These are phyloP conservation scores for Rhodamnia argentea DNA, from an alignment of 345 rosid species.

Conservation along the genomic window DNA sequence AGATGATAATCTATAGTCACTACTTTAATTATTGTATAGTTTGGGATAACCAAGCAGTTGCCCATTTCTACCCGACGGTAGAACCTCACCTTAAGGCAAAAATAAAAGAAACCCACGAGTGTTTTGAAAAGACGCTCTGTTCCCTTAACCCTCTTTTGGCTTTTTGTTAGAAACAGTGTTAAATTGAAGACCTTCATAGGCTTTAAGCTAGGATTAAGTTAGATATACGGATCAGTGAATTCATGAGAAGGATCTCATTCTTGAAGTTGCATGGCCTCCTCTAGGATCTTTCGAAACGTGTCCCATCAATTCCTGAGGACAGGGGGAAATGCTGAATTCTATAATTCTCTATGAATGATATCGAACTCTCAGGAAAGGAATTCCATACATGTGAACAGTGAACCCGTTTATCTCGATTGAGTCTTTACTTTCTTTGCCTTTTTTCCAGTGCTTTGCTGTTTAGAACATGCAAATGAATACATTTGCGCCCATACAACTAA, in stretches of 20 bases:
- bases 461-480: background rate
- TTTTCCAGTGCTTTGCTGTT: background rate
- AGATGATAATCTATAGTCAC: background rate
- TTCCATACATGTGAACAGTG: background rate
- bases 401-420: background rate
- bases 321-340: background rate
- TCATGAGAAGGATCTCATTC: background rate
- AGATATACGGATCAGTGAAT: background rate
- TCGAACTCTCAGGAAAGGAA: background rate
- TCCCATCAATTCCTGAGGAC: background rate
- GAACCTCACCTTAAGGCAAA: background rate
- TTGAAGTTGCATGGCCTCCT: background rate
- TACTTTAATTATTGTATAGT: background rate
- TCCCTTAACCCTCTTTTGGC: background rate
- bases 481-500: background rate
- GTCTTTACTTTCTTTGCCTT: background rate
- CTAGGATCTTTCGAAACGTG: accelerated
- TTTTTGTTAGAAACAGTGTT: background rate
- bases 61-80: accelerated
- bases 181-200: background rate
- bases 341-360: background rate
- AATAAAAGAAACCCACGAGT: background rate
- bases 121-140: background rate
- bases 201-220: background rate
- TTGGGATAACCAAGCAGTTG: background rate